Evolutionary conservation across 2,329 filamentous ascomycete species (phyloP).

Genomic region (Colletotrichum tabaci): DNA sequence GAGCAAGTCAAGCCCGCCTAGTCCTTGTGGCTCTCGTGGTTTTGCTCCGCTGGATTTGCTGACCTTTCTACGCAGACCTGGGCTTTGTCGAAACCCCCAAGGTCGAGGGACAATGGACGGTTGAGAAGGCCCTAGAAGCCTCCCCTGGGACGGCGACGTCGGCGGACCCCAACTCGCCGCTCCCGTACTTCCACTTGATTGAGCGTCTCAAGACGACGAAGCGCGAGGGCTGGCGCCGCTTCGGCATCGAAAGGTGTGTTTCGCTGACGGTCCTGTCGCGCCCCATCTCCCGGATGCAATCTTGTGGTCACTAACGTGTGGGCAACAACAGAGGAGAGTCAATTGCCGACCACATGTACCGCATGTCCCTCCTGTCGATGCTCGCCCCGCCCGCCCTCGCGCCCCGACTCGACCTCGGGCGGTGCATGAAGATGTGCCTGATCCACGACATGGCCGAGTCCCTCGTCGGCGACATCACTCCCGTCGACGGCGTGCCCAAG

Average conservation of each 20-base stretch:
- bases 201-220: constrained; percentile 96
- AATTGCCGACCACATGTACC: constrained; percentile 99
- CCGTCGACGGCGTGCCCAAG: constrained; percentile 88
- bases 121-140: constrained; percentile 44
- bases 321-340: constrained; percentile 78
- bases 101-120: constrained; percentile 46
- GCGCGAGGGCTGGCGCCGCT: constrained; percentile 94
- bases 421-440: constrained; percentile 95
- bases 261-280: no score
- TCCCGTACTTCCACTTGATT: constrained; percentile 95
- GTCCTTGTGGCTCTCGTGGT: neutral
- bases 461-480: constrained; percentile 96
- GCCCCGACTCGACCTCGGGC: constrained; percentile 79
- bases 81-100: constrained; percentile 45
- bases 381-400: constrained; percentile 84
- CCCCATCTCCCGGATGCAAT: neutral
- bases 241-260: constrained; percentile 76
- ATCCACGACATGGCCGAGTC: constrained; percentile 98
- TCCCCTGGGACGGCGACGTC: constrained; percentile 57
- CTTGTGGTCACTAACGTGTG: constrained; percentile 1
- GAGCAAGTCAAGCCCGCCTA: constrained; percentile 27
- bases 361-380: constrained; percentile 97
- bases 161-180: constrained; percentile 77
- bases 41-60: neutral
- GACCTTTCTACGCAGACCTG: constrained; percentile 40